A percentile compares a stretch with the other conserved stretches of the same genome.
Evolutionary conservation across 1,139 yeast species (phyloP).

Genomic region (Yamadazyma spencermartinsiae): DNA sequence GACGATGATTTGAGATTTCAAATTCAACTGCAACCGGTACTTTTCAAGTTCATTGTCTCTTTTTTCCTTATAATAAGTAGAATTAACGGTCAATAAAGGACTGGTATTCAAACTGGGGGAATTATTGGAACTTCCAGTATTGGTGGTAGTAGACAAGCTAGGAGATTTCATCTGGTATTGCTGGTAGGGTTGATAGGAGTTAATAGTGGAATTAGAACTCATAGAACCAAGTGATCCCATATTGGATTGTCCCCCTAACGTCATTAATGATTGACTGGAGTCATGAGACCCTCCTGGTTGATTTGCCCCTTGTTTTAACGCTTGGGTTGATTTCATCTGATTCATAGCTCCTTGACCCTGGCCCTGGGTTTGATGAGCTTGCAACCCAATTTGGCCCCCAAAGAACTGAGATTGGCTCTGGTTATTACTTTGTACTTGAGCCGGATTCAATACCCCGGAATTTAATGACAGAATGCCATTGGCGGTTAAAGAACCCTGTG

Average conservation of each 20-base stretch:
- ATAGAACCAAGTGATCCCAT: neutral
- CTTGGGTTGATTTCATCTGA: too few relatives aligned
- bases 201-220: conserved; percentile 1
- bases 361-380: neutral
- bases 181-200: conserved; percentile 1
- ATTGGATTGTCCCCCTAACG: neutral
- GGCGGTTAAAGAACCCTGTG: too few relatives aligned
- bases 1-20: conserved; percentile 37
- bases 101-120: neutral
- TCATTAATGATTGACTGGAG: neutral
- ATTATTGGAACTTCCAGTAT: neutral
- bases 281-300: neutral
- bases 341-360: neutral
- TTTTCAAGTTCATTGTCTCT: conserved; percentile 24
- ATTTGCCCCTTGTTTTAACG: neutral
- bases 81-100: neutral
- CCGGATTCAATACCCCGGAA: too few relatives aligned
- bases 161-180: neutral
- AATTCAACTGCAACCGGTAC: conserved; percentile 32
- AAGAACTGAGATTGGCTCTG: too few relatives aligned
- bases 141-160: neutral
- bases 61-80: neutral
- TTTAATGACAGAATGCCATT: too few relatives aligned
- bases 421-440: too few relatives aligned
- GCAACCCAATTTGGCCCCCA: too few relatives aligned